Conservation (phyloP, 2,329 filamentous ascomycete genomes). For the Pestalotiopsis sp. region DNA sequence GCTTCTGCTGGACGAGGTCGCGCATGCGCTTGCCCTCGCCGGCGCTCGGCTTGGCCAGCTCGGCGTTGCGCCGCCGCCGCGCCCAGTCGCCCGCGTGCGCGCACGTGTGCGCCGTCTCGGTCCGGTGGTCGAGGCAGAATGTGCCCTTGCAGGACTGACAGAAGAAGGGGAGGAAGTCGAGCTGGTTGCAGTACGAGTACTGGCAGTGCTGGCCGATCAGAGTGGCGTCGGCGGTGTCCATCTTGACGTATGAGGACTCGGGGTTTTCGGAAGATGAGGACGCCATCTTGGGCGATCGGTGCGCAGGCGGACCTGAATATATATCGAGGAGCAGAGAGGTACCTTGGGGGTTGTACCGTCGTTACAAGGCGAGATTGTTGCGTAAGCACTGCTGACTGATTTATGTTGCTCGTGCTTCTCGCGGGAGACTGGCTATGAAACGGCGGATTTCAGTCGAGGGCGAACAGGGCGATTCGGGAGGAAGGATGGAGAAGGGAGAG, state of each 20-base stretch:
- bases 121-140: constrained; percentile 93
- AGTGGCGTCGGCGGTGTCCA: constrained; percentile 77
- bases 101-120: constrained; percentile 78
- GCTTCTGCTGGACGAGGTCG: constrained; percentile 62
- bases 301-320: constrained; percentile 12
- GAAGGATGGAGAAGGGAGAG: no score
- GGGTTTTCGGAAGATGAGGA: constrained; percentile 45
- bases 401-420: background rate
- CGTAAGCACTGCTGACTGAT: constrained; percentile 26
- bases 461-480: background rate
- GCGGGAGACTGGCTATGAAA: background rate
- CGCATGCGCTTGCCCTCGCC: constrained; percentile 57
- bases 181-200: constrained; percentile 86
- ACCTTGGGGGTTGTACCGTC: background rate
- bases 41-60: constrained; percentile 55
- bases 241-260: constrained; percentile 67
- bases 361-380: constrained; percentile 22
- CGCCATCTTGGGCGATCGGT: constrained; percentile 48
- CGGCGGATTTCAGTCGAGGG: background rate
- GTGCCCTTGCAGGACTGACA: constrained; percentile 86
- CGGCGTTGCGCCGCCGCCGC: constrained; percentile 55
- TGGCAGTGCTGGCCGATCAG: constrained; percentile 91
- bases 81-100: constrained; percentile 64
- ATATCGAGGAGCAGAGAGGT: constrained; percentile 16
- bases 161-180: constrained; percentile 93